Percentiles rank a stretch among this genome's conserved stretches.
phyloP scores from a whole-genome alignment of 75 land plant species.

The Selaginella moellendorffii region DNA sequence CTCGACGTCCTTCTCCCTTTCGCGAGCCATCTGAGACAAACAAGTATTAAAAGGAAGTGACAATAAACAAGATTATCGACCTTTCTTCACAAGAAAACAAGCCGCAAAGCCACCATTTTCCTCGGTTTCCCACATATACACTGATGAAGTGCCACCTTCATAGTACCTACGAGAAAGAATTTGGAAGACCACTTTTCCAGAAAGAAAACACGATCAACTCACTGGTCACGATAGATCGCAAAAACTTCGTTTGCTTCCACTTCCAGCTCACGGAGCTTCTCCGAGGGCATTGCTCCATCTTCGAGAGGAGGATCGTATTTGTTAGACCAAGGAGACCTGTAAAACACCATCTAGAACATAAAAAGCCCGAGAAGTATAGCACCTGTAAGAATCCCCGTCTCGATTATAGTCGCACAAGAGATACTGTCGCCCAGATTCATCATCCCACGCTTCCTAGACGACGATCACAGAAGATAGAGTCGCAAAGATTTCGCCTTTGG shows the following conservation, averaged over 20 bases:
- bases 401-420: conserved; percentile 87
- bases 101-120: conserved; percentile 64
- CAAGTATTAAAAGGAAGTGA: background rate
- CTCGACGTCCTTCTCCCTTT: conserved; percentile 66
- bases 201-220: conserved; percentile 22
- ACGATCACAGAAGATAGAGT: background rate
- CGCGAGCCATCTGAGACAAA: conserved; percentile 82
- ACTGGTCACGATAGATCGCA: conserved; percentile 97
- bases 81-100: conserved; percentile 86
- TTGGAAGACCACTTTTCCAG: background rate
- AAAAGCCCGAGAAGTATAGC: background rate
- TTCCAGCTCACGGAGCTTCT: conserved; percentile 68
- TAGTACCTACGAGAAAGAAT: conserved; percentile 44
- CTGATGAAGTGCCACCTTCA: conserved; percentile 95
- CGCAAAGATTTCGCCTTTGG: too few relatives aligned
- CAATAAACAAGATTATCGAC: conserved; percentile 15
- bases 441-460: conserved; percentile 49
- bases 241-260: conserved; percentile 90
- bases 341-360: conserved; percentile 8
- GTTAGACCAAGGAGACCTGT: conserved; percentile 91
- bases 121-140: conserved; percentile 85
- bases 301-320: conserved; percentile 72
- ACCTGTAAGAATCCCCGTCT: conserved; percentile 95
- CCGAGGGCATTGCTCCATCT: conserved; percentile 60
- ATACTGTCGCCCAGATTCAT: conserved; percentile 54